Evolutionary conservation across 805 yeast genomes (phyloP), one percentile per base, ranked within the genome.

Genomic region (Suhomyces xylopsoci): DNA sequence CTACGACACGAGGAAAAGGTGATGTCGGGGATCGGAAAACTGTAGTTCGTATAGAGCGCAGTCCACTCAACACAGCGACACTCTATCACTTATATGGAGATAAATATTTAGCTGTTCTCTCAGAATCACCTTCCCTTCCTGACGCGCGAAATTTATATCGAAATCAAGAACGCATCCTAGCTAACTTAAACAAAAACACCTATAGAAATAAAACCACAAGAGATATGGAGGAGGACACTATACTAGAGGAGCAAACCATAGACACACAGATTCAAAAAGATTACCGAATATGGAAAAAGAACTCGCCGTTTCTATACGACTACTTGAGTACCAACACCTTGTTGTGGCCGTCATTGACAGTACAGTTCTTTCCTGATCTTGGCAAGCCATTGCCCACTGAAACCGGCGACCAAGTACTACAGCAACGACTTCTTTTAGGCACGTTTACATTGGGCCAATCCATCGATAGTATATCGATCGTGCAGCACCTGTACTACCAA

Each of bases 331-430:
- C 86, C 1, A 68, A 79, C 15, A 69, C 84, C 8, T 68, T 83
- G n/a, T 70, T 81, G 19, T 84, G 88, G 88, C 89, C 89, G 7
- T 81, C 86, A 7, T 60, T 81, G 44, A 74, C 85, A 1, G 79
- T 81, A 8, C 83, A 82, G 61, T 84, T 85, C 80, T 71, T 84
- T 43, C 89, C 89, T 1, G 89, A 84, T 56, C 64, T 78, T 34
- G 43, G 49, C 24, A 17, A 14, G 14, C 42, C 45, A 14, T 14
- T 26, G 57, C n/a, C 36, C 5, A 15, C 25, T 1, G 43, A 36
- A n/a, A 61, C 46, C 6, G 42, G 44, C 40, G 48, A 34, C 49
- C 53, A 49, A 15, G 43, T 25, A 9, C 22, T 44, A 19, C 50
- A 49, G 25, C 76, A 70, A 51, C 65, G 89, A 45, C 58, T 88